Evolutionary conservation across 1,284 basidiomycete genomes (phyloP).

Genomic region (Ustilago vetiveriae): DNA sequence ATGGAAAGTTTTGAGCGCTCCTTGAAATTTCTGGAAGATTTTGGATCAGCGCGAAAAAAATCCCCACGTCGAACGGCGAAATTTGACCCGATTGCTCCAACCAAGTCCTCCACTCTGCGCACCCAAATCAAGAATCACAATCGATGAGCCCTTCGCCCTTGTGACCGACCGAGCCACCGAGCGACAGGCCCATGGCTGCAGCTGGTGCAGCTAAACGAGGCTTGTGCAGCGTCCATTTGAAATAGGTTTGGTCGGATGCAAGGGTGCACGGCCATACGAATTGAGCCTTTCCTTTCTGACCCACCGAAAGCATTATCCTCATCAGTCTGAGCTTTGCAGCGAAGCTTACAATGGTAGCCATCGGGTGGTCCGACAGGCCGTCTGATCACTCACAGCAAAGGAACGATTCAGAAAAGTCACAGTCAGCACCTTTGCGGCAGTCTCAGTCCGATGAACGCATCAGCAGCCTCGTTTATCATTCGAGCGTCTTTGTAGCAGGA

Average conservation of each 20-base stretch:
- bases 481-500: conserved; percentile 32
- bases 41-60: neutral
- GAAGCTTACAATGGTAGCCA: conserved; percentile 7
- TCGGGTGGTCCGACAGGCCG: conserved; percentile 5
- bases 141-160: too few species aligned
- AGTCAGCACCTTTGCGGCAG: neutral
- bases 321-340: too few species aligned
- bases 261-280: too few species aligned
- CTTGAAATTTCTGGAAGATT: conserved; percentile 37
- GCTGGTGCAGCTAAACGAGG: too few species aligned
- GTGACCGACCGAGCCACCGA: too few species aligned
- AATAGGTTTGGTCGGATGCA: too few species aligned
- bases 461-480: conserved; percentile 21
- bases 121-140: neutral
- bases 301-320: too few species aligned
- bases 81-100: neutral
- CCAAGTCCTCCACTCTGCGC: conserved; percentile 12
- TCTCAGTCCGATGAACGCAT: neutral
- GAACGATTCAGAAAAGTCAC: neutral
- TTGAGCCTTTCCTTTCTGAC: too few species aligned
- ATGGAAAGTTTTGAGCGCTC: conserved; percentile 4
- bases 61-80: conserved; percentile 4
- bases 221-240: too few species aligned
- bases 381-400: conserved; percentile 1
- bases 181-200: too few species aligned